Evolutionary conservation across 2,329 filamentous ascomycete genomes (phyloP).

Genomic region (Stagonosporopsis vannaccii): DNA sequence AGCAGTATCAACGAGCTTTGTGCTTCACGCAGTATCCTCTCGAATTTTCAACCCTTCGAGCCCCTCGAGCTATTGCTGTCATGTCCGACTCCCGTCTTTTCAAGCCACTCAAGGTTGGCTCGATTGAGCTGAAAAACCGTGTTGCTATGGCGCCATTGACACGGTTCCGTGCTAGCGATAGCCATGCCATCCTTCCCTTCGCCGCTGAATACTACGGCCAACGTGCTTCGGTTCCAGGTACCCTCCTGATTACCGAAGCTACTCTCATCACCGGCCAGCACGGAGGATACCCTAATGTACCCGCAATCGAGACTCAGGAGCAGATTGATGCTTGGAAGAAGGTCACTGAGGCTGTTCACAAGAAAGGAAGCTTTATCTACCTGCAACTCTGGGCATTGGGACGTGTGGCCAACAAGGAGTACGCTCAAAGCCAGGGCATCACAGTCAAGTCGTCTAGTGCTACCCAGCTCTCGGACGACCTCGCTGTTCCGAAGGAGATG

Average conservation of each 20-base stretch:
- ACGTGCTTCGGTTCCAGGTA: slow-evolving; percentile 60
- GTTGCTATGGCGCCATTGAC: slow-evolving; percentile 49
- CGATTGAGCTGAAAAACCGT: slow-evolving; percentile 44
- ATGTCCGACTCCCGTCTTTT: slow-evolving; percentile 44
- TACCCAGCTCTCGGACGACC: slow-evolving; percentile 51
- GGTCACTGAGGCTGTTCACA: slow-evolving; percentile 69
- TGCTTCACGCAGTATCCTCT: not conserved
- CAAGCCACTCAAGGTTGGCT: slow-evolving; percentile 46
- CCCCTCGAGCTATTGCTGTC: not conserved
- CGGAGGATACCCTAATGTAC: slow-evolving; percentile 60
- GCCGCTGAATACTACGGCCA: slow-evolving; percentile 63
- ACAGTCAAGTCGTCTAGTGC: slow-evolving; percentile 45
- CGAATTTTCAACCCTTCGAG: not conserved
- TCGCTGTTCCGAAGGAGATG: slow-evolving; percentile 49
- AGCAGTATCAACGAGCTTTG: not conserved
- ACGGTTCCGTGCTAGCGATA: slow-evolving; percentile 54
- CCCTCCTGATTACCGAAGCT: slow-evolving; percentile 66
- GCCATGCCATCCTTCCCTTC: slow-evolving; percentile 55
- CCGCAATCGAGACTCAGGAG: slow-evolving; percentile 62
- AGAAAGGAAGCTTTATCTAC: slow-evolving; percentile 67
- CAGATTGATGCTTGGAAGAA: slow-evolving; percentile 65
- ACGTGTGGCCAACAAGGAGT: slow-evolving; percentile 56
- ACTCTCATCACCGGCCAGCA: slow-evolving; percentile 59
- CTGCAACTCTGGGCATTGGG: slow-evolving; percentile 69
- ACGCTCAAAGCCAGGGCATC: slow-evolving; percentile 47